phyloP scores from a whole-genome alignment of 129 eudicot genomes.

The Sambucus nigra region DNA sequence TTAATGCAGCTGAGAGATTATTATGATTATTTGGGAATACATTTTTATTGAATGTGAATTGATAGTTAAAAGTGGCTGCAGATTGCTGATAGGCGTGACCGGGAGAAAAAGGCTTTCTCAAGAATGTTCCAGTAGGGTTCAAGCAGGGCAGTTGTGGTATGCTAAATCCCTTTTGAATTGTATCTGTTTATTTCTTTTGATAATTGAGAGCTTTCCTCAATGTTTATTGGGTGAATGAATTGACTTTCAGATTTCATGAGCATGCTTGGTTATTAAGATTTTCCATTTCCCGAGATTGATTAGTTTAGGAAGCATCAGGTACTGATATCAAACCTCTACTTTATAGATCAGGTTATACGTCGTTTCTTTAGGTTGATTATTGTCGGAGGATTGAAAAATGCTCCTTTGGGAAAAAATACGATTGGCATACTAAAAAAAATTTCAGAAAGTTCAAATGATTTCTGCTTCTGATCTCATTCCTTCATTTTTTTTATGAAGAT shows the following conservation, averaged over 20 bases:
- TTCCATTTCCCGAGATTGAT: constrained; percentile 12
- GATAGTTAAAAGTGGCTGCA: constrained; percentile 23
- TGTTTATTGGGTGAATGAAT: not conserved
- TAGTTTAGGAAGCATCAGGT: constrained; percentile 27
- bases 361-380: too few species aligned
- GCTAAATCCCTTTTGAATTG: not conserved
- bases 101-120: constrained; percentile 67
- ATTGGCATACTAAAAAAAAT: too few species aligned
- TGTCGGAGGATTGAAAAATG: too few species aligned
- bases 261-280: constrained; percentile 16
- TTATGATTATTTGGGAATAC: not conserved
- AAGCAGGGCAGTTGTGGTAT: constrained; percentile 17
- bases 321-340: constrained; percentile 1
- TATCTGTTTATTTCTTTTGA: not conserved
- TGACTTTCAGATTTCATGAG: constrained; percentile 5
- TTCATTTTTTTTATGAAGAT: too few species aligned
- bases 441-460: too few species aligned
- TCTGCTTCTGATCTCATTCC: not conserved
- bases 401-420: too few species aligned
- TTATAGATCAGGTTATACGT: not conserved
- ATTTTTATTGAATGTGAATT: too few species aligned
- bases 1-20: not conserved
- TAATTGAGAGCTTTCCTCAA: not conserved
- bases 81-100: constrained; percentile 75
- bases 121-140: constrained; percentile 61